Evolutionary conservation across 1,284 basidiomycete species (phyloP), one percentile per base, ranked within the genome.

Genomic region (Apiotrichum domesticum): DNA sequence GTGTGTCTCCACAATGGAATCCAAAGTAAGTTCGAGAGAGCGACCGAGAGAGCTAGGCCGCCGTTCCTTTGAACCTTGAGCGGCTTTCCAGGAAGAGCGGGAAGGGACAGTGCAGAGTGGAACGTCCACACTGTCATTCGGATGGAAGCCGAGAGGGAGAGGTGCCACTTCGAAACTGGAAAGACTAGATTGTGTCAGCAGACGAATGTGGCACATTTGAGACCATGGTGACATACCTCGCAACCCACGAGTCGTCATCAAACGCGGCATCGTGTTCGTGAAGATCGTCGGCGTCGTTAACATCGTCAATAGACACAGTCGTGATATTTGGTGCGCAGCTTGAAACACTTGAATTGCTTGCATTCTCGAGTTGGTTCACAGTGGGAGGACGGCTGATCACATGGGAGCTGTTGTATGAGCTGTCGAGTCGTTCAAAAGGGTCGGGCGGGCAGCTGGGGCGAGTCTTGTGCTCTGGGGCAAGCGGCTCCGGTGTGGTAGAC

Each of bases 391-490:
- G 21, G 21, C 21, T 21, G 21, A 21, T 21, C 21, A 21, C 21
- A 21, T 21, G 21, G 21, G 21, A 21, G 21, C 21, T 21, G 21
- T 21, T 21, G 21, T 65, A 59, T 5, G 66, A 71, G 7, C 70
- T 50, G 2, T 51, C 61, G 8, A 45, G 37, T 6, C 67, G 51
- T 4, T 56, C 54, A 44, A 74, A 74, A 2, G 72, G 72, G 42
- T 74, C 72, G 34, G 66, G 68, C 8, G 67, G 67, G 48, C 72
- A 69, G 42, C 69, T 71, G 1, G 71, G 65, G 7, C 62, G 56
- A 14, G 67, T 56, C 40, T 50, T 66, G 57, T 52, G 48, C 45
- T 57, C 51, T 5, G 57, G 54, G 1, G 51, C 40, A 5, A 42
- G n/a, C 3, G 49, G 52, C 5, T 32, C 48, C 3, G 57, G 39